Evolutionary conservation across 1,284 basidiomycete species (phyloP), one percentile per base, ranked within the genome.

Genomic region (Austroboletus novae-zelandiae): DNA sequence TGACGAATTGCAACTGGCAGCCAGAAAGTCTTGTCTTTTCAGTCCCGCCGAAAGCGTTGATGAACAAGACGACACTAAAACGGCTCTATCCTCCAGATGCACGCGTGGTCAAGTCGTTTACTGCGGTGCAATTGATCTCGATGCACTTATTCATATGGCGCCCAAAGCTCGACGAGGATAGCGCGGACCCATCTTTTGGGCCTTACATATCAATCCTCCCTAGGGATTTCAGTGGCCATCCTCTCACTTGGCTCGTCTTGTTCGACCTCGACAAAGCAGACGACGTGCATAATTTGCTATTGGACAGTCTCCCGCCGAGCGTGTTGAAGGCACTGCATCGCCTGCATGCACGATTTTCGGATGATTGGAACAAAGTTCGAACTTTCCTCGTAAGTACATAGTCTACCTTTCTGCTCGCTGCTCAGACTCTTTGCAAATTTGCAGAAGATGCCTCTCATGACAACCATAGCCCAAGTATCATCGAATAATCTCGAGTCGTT

Each of bases 201-300:
- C 80, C 84, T 3, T 94, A 91, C 61, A 83, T 94, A 47, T 82
- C 83, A 1, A 77, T 81, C 1, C 70, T 95, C 15, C 92, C 91
- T 4, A 63, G 65, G 47, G 70, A 81, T 35, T 93, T 94, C 64
- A 75, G 70, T 51, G 75, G 67, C 53, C 92, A 94, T 71, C 92
- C 92, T 10, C 71, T 94, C 14, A 79, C 81, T 13, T 89, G 89
- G 87, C 57, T 80, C n/a, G 72, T 83, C 37, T 37, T 53, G 29
- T 62, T 62, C 29, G 56, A 55, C 37, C 32, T 56, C 27, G 11
- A 40, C 40, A 40, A 40, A 32, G 47, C 47, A 17, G 39, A 54
- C 11, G 45, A 40, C 27, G 64, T 71, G 47, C 46, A 42, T 3
- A 20, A 45, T 25, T 47, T 42, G 23, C 56, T 84, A 17, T 62